These are phyloP conservation scores for Penicillium salamii DNA, from an alignment of 495 filamentous ascomycete species.

Conservation along the genomic window DNA sequence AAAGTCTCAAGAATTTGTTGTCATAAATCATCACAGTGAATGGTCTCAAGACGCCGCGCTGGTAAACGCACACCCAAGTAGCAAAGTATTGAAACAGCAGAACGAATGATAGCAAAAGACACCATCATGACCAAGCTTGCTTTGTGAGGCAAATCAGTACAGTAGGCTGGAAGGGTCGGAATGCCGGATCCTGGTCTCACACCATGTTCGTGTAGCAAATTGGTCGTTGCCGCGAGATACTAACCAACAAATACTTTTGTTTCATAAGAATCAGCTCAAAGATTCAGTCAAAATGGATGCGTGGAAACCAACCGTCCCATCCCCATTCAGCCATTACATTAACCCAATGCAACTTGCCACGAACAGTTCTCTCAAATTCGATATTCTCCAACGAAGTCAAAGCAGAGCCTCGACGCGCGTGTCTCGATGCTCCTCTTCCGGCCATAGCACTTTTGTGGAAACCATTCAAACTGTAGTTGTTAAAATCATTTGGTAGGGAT, in stretches of 20 bases:
- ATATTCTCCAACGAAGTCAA: constrained; percentile 45
- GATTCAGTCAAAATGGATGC: not conserved
- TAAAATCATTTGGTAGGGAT: constrained; percentile 6
- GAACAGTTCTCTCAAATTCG: constrained; percentile 64
- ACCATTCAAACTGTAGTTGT: constrained; percentile 9
- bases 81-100: not conserved
- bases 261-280: not conserved
- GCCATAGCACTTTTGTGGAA: constrained; percentile 10
- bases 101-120: not conserved
- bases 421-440: constrained; percentile 1
- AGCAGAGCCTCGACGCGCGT: constrained; percentile 26
- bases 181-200: not conserved
- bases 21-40: not conserved
- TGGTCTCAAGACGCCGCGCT: not conserved
- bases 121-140: not conserved
- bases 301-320: constrained; percentile 64
- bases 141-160: not conserved
- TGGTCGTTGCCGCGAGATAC: not conserved
- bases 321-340: constrained; percentile 77
- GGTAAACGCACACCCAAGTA: not conserved
- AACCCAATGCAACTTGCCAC: constrained; percentile 70
- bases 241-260: constrained; percentile 5
- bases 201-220: not conserved
- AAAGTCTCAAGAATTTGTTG: not conserved
- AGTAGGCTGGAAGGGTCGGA: not conserved